These are phyloP conservation scores for Phytopythium montanum DNA, from an alignment of 352 stramenopile species.

Conservation along the genomic window DNA sequence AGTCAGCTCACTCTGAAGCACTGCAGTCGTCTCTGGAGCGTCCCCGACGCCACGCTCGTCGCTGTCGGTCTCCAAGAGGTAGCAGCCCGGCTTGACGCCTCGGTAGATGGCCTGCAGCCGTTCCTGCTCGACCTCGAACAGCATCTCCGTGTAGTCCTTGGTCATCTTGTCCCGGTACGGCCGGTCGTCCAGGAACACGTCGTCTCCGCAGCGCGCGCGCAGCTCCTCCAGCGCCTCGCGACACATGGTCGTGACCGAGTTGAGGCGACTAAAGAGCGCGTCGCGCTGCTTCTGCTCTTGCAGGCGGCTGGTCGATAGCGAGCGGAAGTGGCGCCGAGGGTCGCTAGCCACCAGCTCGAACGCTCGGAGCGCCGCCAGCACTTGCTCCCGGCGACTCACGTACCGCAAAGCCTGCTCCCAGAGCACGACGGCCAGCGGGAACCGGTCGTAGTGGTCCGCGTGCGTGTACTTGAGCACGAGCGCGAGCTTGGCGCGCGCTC, in stretches of 20 bases:
- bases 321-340: constrained; percentile 61
- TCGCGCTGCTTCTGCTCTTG: constrained; percentile 68
- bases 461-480: constrained; percentile 81
- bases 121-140: constrained; percentile 72
- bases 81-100: constrained; percentile 8
- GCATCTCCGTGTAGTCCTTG: constrained; percentile 71
- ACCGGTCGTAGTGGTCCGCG: constrained; percentile 48
- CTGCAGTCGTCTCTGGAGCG: background rate
- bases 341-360: constrained; percentile 68
- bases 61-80: background rate
- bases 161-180: constrained; percentile 67
- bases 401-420: constrained; percentile 51
- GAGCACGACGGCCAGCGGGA: constrained; percentile 51
- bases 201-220: constrained; percentile 35
- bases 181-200: constrained; percentile 34
- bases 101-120: constrained; percentile 58
- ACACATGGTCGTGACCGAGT: constrained; percentile 42
- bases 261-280: constrained; percentile 48
- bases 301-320: constrained; percentile 59
- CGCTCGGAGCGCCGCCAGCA: constrained; percentile 33
- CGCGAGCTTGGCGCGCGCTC: constrained; percentile 50
- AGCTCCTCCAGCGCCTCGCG: constrained; percentile 46
- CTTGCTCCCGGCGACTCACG: constrained; percentile 37
- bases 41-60: background rate
- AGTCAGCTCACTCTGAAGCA: background rate